These are phyloP conservation scores for Gossypium anomalum DNA, from an alignment of 345 rosid genomes.

Conservation along the genomic window DNA sequence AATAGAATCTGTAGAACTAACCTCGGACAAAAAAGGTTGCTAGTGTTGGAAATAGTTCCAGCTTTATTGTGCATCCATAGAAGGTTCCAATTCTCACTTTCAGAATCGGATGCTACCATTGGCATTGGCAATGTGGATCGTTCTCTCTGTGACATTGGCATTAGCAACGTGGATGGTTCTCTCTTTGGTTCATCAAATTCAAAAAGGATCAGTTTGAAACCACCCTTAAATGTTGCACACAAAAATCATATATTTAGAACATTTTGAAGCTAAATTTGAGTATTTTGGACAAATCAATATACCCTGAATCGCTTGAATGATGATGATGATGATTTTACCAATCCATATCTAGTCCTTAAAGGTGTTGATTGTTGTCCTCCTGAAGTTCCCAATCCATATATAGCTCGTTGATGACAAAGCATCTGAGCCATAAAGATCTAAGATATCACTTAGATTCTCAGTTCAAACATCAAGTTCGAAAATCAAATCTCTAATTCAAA, in stretches of 20 bases:
- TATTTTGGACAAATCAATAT: background rate
- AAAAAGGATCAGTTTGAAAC: background rate
- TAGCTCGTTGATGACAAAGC: too few relatives aligned
- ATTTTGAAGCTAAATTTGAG: background rate
- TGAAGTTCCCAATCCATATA: background rate
- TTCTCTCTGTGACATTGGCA: too few relatives aligned
- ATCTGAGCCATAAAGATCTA: too few relatives aligned
- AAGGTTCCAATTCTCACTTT: background rate
- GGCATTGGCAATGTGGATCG: too few relatives aligned
- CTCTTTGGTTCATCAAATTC: background rate
- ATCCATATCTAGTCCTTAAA: background rate
- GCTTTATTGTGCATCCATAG: background rate
- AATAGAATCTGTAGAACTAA: background rate
- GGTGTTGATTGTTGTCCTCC: background rate
- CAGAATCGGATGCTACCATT: background rate
- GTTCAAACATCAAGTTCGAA: too few relatives aligned
- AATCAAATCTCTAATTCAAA: too few relatives aligned
- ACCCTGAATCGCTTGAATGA: constrained; percentile 26
- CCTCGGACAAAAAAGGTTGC: background rate
- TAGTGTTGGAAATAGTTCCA: background rate
- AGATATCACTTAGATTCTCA: too few relatives aligned
- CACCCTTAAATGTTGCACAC: background rate
- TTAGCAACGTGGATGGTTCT: background rate
- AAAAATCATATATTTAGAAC: background rate
- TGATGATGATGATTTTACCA: constrained; percentile 11